These are phyloP conservation scores for Xylaria grammica DNA, from an alignment of 495 filamentous ascomycete species.

Conservation along the genomic window DNA sequence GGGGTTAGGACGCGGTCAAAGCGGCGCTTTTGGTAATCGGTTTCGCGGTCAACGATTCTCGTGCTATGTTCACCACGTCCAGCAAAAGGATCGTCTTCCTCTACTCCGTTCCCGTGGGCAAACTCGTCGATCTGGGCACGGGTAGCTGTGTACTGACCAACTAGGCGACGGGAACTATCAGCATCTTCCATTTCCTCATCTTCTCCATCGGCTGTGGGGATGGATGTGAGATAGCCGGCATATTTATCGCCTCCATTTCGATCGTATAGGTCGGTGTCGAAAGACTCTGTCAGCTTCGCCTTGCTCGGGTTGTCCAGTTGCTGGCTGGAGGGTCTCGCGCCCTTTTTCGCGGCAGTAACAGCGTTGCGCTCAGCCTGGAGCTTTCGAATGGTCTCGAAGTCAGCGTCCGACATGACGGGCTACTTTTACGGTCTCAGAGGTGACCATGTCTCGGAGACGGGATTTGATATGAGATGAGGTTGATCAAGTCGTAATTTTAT, in stretches of 20 bases:
- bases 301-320: constrained; percentile 91
- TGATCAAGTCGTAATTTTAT: not conserved
- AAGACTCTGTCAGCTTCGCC: constrained; percentile 90
- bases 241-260: constrained; percentile 80
- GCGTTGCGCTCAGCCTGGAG: constrained; percentile 94
- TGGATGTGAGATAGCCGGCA: constrained; percentile 87
- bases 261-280: constrained; percentile 93
- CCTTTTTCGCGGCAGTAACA: constrained; percentile 78
- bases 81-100: constrained; percentile 89
- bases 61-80: constrained; percentile 83
- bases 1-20: constrained; percentile 88
- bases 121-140: constrained; percentile 93
- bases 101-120: constrained; percentile 79
- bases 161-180: constrained; percentile 75
- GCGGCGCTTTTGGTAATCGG: constrained; percentile 95
- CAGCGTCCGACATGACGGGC: constrained; percentile 66
- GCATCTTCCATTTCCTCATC: constrained; percentile 84
- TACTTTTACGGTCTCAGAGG: constrained; percentile 30
- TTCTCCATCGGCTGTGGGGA: constrained; percentile 81
- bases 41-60: constrained; percentile 89
- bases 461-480: constrained; percentile 27
- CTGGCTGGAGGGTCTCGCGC: constrained; percentile 82
- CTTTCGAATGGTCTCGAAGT: constrained; percentile 81
- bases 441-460: constrained; percentile 39
- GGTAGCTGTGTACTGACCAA: constrained; percentile 97